phyloP scores from a whole-genome alignment of 108 stramenopile genomes.

The Thalassiosira profunda region DNA sequence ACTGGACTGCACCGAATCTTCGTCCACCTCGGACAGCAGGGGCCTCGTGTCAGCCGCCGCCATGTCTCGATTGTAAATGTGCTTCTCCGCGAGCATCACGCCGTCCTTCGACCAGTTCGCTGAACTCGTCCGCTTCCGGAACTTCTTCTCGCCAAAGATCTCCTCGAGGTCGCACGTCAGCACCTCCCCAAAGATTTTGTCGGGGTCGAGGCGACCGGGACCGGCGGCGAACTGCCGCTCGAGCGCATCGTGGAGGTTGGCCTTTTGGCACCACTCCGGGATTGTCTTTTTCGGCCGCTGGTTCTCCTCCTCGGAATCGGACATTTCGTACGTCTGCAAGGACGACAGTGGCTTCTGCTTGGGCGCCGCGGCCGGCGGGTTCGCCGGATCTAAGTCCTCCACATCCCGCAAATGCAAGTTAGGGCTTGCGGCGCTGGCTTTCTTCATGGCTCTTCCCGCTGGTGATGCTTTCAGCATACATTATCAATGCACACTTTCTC shows the following conservation, averaged over 20 bases:
- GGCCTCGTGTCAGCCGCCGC: no score
- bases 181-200: slow-evolving; percentile 91
- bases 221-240: slow-evolving; percentile 70
- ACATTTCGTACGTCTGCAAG: slow-evolving; percentile 90
- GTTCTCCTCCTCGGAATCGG: slow-evolving; percentile 80
- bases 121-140: slow-evolving; percentile 77
- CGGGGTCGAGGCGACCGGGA: slow-evolving; percentile 74
- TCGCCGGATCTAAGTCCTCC: slow-evolving; percentile 36
- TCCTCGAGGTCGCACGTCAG: slow-evolving; percentile 89
- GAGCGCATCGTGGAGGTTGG: slow-evolving; percentile 71
- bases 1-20: no score
- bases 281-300: slow-evolving; percentile 66
- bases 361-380: slow-evolving; percentile 1
- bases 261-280: slow-evolving; percentile 76
- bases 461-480: no score
- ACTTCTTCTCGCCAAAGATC: slow-evolving; percentile 88
- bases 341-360: slow-evolving; percentile 51
- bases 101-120: slow-evolving; percentile 91
- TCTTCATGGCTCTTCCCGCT: no score
- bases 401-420: no score
- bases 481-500: no score
- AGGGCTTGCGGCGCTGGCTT: no score
- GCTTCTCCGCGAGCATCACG: slow-evolving; percentile 83
- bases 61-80: slow-evolving; percentile 87
- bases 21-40: no score